These are phyloP conservation scores for Aspergillus heteromorphus DNA, from an alignment of 495 filamentous ascomycete genomes.

Conservation along the genomic window DNA sequence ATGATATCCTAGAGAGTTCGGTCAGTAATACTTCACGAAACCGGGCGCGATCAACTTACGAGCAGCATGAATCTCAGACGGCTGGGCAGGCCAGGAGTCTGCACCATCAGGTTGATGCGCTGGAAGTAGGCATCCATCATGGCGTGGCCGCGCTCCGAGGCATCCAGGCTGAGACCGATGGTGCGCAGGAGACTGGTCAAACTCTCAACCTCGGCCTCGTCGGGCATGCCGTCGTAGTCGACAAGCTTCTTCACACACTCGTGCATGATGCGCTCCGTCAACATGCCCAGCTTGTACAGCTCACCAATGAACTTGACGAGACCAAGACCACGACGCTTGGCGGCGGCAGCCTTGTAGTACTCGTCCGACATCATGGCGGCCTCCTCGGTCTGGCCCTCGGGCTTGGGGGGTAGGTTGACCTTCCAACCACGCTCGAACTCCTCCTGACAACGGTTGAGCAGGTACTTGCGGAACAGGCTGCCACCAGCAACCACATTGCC, in stretches of 20 bases:
- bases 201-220: constrained; percentile 94
- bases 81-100: constrained; percentile 72
- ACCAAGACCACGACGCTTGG: constrained; percentile 94
- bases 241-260: constrained; percentile 96
- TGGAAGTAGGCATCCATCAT: constrained; percentile 94
- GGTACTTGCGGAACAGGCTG: constrained; percentile 93
- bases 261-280: constrained; percentile 99
- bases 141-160: constrained; percentile 67
- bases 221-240: constrained; percentile 87
- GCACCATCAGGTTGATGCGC: constrained; percentile 75
- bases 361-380: constrained; percentile 86
- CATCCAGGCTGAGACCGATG: constrained; percentile 80
- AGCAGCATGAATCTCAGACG: constrained; percentile 93
- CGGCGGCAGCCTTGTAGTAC: constrained; percentile 92
- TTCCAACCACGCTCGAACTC: constrained; percentile 99
- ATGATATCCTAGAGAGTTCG: constrained; percentile 58
- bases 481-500: constrained; percentile 86
- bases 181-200: constrained; percentile 88
- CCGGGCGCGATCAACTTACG: constrained; percentile 35
- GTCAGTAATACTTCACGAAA: not conserved
- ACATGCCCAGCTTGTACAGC: constrained; percentile 96
- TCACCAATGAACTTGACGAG: constrained; percentile 99
- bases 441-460: constrained; percentile 97
- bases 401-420: constrained; percentile 73
- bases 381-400: constrained; percentile 71